These are phyloP conservation scores for Candida broadrunensis DNA, from an alignment of 805 yeast genomes.

Conservation along the genomic window DNA sequence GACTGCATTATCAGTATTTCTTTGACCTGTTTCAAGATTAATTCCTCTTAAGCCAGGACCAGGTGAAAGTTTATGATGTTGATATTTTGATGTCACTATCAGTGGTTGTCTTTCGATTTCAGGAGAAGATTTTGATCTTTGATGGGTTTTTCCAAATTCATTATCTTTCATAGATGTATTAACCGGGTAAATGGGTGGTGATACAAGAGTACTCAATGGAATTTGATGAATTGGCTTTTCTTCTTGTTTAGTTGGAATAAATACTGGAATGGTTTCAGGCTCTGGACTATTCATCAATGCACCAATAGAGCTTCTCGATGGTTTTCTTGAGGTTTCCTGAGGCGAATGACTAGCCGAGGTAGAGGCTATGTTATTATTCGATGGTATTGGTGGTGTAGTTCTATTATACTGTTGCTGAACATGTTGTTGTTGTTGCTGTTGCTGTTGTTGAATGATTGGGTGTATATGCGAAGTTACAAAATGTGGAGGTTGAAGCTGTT, in stretches of 20 bases:
- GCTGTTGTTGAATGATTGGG: neutral
- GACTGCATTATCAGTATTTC: conserved; percentile 48
- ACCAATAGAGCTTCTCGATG: conserved; percentile 6
- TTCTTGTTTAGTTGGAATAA: neutral
- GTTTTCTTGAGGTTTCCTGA: neutral
- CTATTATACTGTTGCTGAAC: neutral
- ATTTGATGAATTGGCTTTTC: neutral
- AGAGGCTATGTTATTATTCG: neutral
- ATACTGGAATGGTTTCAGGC: neutral
- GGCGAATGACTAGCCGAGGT: neutral
- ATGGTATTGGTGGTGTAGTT: neutral
- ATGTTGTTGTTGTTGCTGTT: neutral
- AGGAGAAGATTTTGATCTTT: conserved; percentile 22
- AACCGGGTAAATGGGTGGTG: neutral
- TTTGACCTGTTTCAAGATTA: conserved; percentile 28
- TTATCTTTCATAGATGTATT: neutral
- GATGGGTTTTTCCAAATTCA: conserved; percentile 11
- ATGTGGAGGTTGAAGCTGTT: neutral
- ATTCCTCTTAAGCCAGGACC: conserved; percentile 47
- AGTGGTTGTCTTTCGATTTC: conserved; percentile 4
- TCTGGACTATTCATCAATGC: conserved; percentile 6
- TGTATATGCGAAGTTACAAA: neutral
- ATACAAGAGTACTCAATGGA: neutral
- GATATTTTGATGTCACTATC: no score
- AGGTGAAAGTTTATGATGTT: conserved; percentile 23